phyloP scores from a whole-genome alignment of 768 basidiomycete species.

The Pleurotus sapidus region DNA sequence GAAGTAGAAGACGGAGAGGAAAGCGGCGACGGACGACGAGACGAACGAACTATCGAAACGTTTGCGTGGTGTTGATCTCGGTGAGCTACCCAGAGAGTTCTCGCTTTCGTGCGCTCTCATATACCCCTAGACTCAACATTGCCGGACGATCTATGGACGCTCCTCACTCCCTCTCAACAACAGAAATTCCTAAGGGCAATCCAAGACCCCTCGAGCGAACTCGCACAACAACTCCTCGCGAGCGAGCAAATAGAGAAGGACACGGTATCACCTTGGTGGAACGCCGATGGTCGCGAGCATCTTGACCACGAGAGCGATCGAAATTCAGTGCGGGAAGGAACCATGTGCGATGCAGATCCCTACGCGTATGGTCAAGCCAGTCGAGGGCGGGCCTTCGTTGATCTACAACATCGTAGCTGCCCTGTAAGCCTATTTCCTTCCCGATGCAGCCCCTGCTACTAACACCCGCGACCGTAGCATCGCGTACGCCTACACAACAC shows the following conservation, averaged over 20 bases:
- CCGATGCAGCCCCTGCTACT: neutral
- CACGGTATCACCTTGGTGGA: constrained; percentile 76
- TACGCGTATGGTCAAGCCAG: constrained; percentile 35
- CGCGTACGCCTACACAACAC: constrained; percentile 65
- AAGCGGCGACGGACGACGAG: constrained; percentile 27
- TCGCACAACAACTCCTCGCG: constrained; percentile 57
- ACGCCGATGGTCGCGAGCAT: constrained; percentile 20
- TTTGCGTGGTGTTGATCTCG: constrained; percentile 57
- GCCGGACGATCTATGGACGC: constrained; percentile 55
- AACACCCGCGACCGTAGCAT: constrained; percentile 37
- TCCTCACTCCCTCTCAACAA: constrained; percentile 59
- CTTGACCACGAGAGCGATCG: constrained; percentile 11
- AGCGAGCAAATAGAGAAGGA: constrained; percentile 51
- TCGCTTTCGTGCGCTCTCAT: neutral
- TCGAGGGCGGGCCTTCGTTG: constrained; percentile 38
- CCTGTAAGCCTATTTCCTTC: constrained; percentile 43
- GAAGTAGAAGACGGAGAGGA: constrained; percentile 22
- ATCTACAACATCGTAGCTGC: constrained; percentile 70
- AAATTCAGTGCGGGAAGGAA: constrained; percentile 25
- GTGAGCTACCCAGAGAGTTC: constrained; percentile 32
- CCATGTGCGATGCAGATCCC: constrained; percentile 50
- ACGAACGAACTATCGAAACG: constrained; percentile 45
- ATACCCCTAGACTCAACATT: constrained; percentile 47
- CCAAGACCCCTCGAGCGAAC: constrained; percentile 57
- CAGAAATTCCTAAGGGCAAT: constrained; percentile 57